phyloP scores from a whole-genome alignment of 176 grass and related monocot genomes.

The Avena insularis region DNA sequence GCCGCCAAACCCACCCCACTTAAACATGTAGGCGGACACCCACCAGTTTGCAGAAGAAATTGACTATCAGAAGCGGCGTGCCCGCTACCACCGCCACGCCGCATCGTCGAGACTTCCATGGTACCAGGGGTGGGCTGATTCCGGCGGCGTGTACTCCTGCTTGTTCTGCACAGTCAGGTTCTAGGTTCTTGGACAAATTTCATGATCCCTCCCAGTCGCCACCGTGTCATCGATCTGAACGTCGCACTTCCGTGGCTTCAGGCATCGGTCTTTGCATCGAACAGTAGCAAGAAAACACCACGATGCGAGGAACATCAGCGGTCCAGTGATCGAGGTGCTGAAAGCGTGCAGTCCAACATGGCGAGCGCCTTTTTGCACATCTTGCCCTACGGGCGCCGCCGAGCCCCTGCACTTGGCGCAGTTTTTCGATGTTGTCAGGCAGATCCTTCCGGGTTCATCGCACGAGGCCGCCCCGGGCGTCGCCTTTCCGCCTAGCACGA shows the following conservation, averaged over 20 bases:
- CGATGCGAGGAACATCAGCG: constrained; percentile 33
- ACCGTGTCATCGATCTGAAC: no score
- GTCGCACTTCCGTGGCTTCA: no score
- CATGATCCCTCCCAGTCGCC: no score
- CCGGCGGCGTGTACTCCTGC: no score
- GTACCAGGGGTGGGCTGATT: not conserved
- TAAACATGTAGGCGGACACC: no score
- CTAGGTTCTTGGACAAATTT: no score
- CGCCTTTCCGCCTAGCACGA: not conserved
- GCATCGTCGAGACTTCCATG: no score
- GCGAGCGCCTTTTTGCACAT: constrained; percentile 63
- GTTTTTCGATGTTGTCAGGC: constrained; percentile 78
- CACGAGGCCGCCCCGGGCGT: constrained; percentile 10
- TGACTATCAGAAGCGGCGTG: no score
- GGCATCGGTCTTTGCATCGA: not conserved
- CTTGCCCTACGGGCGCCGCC: constrained; percentile 25
- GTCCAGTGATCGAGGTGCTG: not conserved
- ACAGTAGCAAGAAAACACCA: constrained; percentile 7
- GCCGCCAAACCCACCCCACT: no score
- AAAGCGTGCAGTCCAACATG: constrained; percentile 69
- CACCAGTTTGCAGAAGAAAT: no score
- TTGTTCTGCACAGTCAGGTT: no score
- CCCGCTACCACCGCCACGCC: no score
- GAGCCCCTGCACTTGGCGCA: constrained; percentile 59
- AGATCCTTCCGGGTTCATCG: constrained; percentile 44